Evolutionary conservation across 2,329 filamentous ascomycete genomes (phyloP).

Genomic region (Curvularia sp.): DNA sequence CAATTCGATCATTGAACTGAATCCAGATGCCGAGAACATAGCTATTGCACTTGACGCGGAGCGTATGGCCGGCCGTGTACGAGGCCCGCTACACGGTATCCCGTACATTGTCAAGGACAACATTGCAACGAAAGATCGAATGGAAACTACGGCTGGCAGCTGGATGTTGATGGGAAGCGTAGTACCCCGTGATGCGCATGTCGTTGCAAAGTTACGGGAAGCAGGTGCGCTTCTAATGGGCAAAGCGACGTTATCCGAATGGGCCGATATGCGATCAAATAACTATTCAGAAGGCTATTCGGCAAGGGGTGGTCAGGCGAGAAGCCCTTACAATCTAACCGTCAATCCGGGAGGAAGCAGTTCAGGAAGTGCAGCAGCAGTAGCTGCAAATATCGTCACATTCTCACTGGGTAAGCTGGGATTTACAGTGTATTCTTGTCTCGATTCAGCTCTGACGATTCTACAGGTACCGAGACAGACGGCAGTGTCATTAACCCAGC

Average conservation of each 20-base stretch:
- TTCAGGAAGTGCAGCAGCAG: constrained; percentile 70
- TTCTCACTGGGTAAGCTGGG: constrained; percentile 65
- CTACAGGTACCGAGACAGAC: constrained; percentile 70
- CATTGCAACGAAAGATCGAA: constrained; percentile 65
- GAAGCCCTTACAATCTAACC: constrained; percentile 70
- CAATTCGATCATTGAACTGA: constrained; percentile 69
- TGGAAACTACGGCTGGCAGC: constrained; percentile 77
- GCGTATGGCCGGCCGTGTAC: constrained; percentile 61
- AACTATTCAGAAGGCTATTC: constrained; percentile 49
- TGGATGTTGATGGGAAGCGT: constrained; percentile 70
- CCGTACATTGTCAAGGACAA: constrained; percentile 76
- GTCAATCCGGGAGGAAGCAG: constrained; percentile 72
- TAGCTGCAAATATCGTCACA: constrained; percentile 67
- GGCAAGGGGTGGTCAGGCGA: constrained; percentile 39
- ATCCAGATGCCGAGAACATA: constrained; percentile 71
- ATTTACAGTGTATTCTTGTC: neutral
- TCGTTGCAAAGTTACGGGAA: constrained; percentile 67
- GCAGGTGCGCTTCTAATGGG: constrained; percentile 73
- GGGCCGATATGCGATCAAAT: constrained; percentile 61
- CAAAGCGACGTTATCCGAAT: constrained; percentile 75
- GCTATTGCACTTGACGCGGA: constrained; percentile 68
- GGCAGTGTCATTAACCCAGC: constrained; percentile 73
- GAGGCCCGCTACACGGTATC: constrained; percentile 76
- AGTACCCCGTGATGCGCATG: constrained; percentile 71
- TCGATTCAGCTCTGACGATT: neutral